phyloP scores from a whole-genome alignment of 1,284 basidiomycete genomes.

The Ganoderma sinense region DNA sequence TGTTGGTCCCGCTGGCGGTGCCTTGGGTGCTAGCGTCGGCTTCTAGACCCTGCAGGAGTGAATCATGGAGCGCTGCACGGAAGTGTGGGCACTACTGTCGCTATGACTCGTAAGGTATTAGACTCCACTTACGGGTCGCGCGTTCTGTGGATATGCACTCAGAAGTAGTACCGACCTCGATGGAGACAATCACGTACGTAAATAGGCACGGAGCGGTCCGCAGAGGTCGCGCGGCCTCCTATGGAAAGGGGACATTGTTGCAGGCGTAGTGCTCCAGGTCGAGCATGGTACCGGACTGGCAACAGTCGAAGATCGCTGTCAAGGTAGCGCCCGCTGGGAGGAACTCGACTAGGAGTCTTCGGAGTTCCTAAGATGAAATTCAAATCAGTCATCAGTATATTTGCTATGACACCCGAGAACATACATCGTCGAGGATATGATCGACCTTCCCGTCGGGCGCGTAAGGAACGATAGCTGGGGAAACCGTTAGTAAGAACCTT shows the following conservation, averaged over 20 bases:
- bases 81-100: no score
- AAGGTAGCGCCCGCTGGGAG: slow-evolving; percentile 50
- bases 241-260: slow-evolving; percentile 53
- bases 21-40: not conserved
- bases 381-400: not conserved
- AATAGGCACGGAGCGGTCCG: not conserved
- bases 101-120: no score
- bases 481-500: not conserved
- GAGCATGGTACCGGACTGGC: slow-evolving; percentile 53
- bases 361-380: slow-evolving; percentile 41
- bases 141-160: no score
- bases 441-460: slow-evolving; percentile 20
- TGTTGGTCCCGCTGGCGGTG: not conserved
- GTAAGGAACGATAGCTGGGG: not conserved
- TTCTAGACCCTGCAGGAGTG: no score
- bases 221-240: slow-evolving; percentile 43
- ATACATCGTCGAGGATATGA: slow-evolving; percentile 45
- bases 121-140: no score
- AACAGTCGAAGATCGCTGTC: slow-evolving; percentile 55
- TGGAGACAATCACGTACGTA: not conserved
- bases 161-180: no score
- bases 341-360: slow-evolving; percentile 43
- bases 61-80: no score
- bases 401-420: not conserved
- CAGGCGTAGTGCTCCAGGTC: slow-evolving; percentile 53